Conservation (phyloP, 257 asterid species). For the Lithospermum erythrorhizon region DNA sequence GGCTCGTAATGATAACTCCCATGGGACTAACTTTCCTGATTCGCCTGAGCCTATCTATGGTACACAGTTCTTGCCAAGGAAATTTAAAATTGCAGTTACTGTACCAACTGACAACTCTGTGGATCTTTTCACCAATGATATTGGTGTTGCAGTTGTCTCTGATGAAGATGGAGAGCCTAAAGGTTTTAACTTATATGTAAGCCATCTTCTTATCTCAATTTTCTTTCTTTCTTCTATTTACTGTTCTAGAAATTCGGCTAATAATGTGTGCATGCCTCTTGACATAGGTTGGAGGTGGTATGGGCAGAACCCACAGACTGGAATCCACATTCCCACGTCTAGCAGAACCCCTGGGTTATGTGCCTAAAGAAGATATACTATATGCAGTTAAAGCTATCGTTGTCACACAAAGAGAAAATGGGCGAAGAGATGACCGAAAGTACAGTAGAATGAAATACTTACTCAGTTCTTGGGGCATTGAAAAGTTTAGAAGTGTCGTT, state of each 20-base stretch:
- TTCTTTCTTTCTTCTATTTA: slow-evolving; percentile 7
- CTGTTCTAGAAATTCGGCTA: neutral
- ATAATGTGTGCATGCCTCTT: slow-evolving; percentile 4
- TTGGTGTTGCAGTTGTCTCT: slow-evolving; percentile 72
- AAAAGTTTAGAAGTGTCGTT: slow-evolving; percentile 69
- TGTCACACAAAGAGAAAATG: slow-evolving; percentile 85
- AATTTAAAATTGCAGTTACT: slow-evolving; percentile 90
- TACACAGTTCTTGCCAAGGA: slow-evolving; percentile 95
- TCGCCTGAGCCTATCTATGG: slow-evolving; percentile 97
- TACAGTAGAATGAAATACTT: slow-evolving; percentile 96
- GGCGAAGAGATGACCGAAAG: slow-evolving; percentile 95
- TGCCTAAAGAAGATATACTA: slow-evolving; percentile 83
- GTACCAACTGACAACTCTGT: slow-evolving; percentile 91
- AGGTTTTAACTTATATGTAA: slow-evolving; percentile 88
- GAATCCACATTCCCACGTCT: slow-evolving; percentile 78
- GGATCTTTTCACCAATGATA: slow-evolving; percentile 82
- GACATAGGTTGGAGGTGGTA: slow-evolving; percentile 98
- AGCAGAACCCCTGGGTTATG: slow-evolving; percentile 92
- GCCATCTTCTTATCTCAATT: slow-evolving; percentile 11
- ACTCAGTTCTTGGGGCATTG: slow-evolving; percentile 92
- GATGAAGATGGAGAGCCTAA: slow-evolving; percentile 86
- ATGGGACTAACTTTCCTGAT: slow-evolving; percentile 82
- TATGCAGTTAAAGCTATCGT: slow-evolving; percentile 93
- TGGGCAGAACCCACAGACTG: slow-evolving; percentile 93
- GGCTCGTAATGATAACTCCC: slow-evolving; percentile 85